Evolutionary conservation across 169 alveolate genomes (phyloP).

Genomic region (Babesia ovis): DNA sequence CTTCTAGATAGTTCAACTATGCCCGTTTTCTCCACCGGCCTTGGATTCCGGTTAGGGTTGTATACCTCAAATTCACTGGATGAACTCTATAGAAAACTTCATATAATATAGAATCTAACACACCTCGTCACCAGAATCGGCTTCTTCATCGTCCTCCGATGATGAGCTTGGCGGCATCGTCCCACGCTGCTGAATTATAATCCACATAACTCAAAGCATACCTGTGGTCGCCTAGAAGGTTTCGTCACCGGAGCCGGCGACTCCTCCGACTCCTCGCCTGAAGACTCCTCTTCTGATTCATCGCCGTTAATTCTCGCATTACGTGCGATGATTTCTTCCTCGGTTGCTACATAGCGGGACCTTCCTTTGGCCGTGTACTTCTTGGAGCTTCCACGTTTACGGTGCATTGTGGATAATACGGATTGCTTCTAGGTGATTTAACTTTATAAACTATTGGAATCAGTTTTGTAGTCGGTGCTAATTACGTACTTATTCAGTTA

Average conservation of each 20-base stretch:
- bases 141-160: conserved; percentile 6
- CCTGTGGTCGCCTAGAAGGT: conserved; percentile 8
- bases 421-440: no score
- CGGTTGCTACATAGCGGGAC: conserved; percentile 63
- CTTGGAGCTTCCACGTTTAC: conserved; percentile 63
- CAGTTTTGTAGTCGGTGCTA: no score
- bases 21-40: conserved; percentile 62
- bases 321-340: conserved; percentile 65
- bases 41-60: conserved; percentile 57
- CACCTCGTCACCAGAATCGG: conserved; percentile 32
- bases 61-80: conserved; percentile 33
- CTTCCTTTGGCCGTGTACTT: conserved; percentile 67
- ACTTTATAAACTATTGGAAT: no score
- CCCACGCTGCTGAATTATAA: neutral
- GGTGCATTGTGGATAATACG: conserved; percentile 33
- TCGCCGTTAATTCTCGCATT: conserved; percentile 18
- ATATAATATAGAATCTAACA: neutral
- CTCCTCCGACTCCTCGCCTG: conserved; percentile 38
- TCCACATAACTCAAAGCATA: neutral
- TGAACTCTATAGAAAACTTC: conserved; percentile 19
- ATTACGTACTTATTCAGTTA: neutral
- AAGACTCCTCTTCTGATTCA: conserved; percentile 6
- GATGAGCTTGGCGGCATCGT: neutral
- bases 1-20: conserved; percentile 62
- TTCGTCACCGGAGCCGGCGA: neutral